Evolutionary conservation across 495 filamentous ascomycete species (phyloP).

Genomic region (Hypoxylon fragiforme): DNA sequence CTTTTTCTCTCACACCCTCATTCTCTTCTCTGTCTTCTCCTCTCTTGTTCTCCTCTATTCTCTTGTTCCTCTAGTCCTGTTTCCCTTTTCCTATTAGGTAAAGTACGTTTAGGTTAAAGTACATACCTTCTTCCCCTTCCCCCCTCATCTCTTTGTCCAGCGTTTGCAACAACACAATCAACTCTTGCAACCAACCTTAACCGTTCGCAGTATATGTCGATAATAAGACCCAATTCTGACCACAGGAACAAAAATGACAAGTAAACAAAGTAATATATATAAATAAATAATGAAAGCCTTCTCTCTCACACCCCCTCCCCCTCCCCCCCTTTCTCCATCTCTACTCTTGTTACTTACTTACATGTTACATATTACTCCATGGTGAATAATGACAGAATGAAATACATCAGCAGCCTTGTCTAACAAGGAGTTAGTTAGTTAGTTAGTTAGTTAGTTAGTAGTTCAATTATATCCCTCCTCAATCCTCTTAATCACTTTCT

Average conservation of each 20-base stretch:
- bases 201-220: slow-evolving; percentile 30
- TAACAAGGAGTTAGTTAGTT: slow-evolving; percentile 7
- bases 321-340: too few relatives aligned
- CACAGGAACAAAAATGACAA: slow-evolving; percentile 20
- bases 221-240: slow-evolving; percentile 13
- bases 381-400: slow-evolving; percentile 5
- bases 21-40: slow-evolving; percentile 7
- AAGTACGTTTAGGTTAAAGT: too few relatives aligned
- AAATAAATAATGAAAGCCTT: too few relatives aligned
- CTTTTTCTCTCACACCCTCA: slow-evolving; percentile 16
- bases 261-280: slow-evolving; percentile 31
- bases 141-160: slow-evolving; percentile 35
- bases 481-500: too few relatives aligned
- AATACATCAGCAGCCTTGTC: slow-evolving; percentile 28
- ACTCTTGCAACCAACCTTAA: slow-evolving; percentile 15
- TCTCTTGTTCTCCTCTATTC: slow-evolving; percentile 2
- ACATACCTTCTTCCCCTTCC: not conserved
- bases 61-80: too few relatives aligned
- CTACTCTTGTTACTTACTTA: too few relatives aligned
- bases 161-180: slow-evolving; percentile 42
- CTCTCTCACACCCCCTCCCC: too few relatives aligned
- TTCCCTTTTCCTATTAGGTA: too few relatives aligned
- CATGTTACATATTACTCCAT: not conserved
- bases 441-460: too few relatives aligned
- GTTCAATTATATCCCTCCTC: too few relatives aligned